phyloP scores from a whole-genome alignment of 352 stramenopile genomes.

The Phytophthora idaei region DNA sequence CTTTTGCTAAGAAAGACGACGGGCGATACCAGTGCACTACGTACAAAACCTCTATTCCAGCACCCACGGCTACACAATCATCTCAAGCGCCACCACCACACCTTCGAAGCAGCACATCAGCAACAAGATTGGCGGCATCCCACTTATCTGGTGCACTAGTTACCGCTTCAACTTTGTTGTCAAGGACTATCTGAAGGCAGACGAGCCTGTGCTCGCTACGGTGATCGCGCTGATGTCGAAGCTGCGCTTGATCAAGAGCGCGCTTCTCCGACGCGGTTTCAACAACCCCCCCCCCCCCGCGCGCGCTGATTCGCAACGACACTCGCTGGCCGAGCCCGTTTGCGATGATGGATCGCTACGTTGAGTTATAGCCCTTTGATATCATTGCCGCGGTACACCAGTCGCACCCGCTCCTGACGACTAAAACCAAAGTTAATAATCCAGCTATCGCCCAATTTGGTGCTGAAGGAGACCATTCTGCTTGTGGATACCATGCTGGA shows the following conservation, averaged over 20 bases:
- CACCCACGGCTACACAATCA: too few relatives aligned
- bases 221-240: not conserved
- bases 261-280: not conserved
- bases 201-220: not conserved
- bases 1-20: too few relatives aligned
- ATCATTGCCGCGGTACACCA: too few relatives aligned
- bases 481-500: too few relatives aligned
- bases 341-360: not conserved
- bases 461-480: too few relatives aligned
- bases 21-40: too few relatives aligned
- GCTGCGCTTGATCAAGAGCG: not conserved
- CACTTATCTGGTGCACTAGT: not conserved
- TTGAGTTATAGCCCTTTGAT: too few relatives aligned
- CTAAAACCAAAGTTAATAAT: too few relatives aligned
- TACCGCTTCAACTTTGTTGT: not conserved
- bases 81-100: too few relatives aligned
- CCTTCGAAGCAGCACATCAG: not conserved
- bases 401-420: too few relatives aligned
- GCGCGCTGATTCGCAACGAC: not conserved
- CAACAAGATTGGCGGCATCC: not conserved
- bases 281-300: not conserved
- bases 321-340: not conserved
- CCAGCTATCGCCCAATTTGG: too few relatives aligned
- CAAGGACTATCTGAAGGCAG: not conserved
- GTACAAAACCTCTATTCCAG: too few relatives aligned